These are phyloP conservation scores for Pseudogymnoascus sp. DNA, from an alignment of 2,329 filamentous ascomycete genomes.

Conservation along the genomic window DNA sequence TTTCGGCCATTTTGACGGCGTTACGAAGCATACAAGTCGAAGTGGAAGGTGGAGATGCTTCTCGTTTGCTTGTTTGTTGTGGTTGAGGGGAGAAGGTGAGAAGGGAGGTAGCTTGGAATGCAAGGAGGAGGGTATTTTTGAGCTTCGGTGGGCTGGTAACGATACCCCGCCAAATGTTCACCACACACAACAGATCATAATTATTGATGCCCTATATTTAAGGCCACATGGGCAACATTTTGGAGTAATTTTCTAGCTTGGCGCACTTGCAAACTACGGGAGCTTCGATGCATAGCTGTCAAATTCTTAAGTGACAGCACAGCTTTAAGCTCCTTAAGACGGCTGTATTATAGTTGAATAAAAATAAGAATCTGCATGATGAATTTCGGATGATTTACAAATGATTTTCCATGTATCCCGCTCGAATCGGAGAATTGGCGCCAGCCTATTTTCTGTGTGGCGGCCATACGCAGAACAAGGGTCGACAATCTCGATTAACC, in stretches of 20 bases:
- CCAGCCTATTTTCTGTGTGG: neutral
- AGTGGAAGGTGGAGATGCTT: neutral
- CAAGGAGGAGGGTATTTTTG: neutral
- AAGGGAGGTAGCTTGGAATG: neutral
- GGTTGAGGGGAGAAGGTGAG: neutral
- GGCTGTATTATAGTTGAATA: neutral
- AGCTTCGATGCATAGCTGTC: neutral
- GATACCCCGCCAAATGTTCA: neutral
- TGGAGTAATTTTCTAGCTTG: neutral
- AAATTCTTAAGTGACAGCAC: neutral
- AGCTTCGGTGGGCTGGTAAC: neutral
- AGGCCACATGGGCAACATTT: neutral
- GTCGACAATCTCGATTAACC: neutral
- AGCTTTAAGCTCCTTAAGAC: neutral
- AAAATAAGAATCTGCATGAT: neutral
- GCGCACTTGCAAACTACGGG: neutral
- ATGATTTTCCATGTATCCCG: neutral
- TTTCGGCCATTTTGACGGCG: conserved; percentile 56
- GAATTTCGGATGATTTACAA: neutral
- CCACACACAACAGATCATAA: neutral
- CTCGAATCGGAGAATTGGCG: neutral
- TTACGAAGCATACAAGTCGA: conserved; percentile 36
- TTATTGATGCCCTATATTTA: neutral
- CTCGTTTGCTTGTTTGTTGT: neutral
- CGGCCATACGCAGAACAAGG: conserved; percentile 2